A percentile compares a stretch with the other conserved stretches of the same genome.
These are phyloP conservation scores for Fusarium tricinctum DNA, from an alignment of 2,329 filamentous ascomycete genomes.

Conservation along the genomic window DNA sequence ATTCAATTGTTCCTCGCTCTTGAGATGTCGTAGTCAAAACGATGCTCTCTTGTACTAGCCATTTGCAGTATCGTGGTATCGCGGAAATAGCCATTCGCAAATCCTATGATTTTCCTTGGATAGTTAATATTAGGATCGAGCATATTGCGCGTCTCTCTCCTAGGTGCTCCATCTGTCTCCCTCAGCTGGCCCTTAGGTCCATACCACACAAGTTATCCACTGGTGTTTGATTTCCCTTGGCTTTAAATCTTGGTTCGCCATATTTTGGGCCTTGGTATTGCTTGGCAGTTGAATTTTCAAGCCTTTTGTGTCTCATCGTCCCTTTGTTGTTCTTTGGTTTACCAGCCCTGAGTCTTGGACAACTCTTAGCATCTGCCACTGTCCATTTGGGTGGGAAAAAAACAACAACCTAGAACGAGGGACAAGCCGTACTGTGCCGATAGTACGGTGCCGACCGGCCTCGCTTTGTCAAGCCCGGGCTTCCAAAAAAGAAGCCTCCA, in stretches of 20 bases:
- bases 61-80: background rate
- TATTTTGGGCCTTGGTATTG: constrained; percentile 39
- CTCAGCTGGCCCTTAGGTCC: background rate
- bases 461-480: background rate
- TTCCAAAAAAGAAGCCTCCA: constrained; percentile 26
- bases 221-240: constrained; percentile 39
- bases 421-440: constrained; percentile 35
- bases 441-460: constrained; percentile 28
- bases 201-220: constrained; percentile 20
- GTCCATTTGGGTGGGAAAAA: constrained; percentile 13
- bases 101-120: background rate
- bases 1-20: constrained; percentile 10
- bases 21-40: constrained; percentile 5
- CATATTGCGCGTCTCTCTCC: background rate
- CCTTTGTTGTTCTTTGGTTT: constrained; percentile 28
- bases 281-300: constrained; percentile 32
- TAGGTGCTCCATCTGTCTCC: background rate
- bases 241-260: constrained; percentile 39
- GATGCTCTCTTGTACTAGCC: constrained; percentile 1
- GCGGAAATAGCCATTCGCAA: background rate
- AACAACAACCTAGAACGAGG: constrained; percentile 14
- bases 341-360: constrained; percentile 22
- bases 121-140: background rate
- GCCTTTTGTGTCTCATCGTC: constrained; percentile 35
- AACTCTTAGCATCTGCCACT: constrained; percentile 31